Evolutionary conservation across 805 yeast species (phyloP), one percentile per base, ranked within the genome.

Genomic region (Kluyveromyces nonfermentans): DNA sequence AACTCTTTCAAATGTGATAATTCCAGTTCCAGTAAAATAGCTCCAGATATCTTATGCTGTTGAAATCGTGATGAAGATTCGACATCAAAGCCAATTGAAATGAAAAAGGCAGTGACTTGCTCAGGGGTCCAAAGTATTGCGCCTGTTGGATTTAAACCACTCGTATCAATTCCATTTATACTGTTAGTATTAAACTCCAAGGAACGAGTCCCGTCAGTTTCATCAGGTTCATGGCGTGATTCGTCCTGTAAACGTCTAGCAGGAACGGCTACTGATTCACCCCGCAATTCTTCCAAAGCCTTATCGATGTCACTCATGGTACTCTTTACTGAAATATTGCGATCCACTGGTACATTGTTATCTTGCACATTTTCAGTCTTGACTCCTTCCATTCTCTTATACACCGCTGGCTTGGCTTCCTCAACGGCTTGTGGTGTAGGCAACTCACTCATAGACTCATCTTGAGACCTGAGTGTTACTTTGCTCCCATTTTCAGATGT

Each of bases 11-110:
- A 72, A 55, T 85, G 85, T 1, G 86, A 74, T 48, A 90, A 71
- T 56, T 90, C 97, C 49, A 93, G 71, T 63, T 89, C 94, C 42
- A 93, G 70, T 37, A 93, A 65, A 43, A 93, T 90, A 5, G 78
- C 68, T 22, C 98, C 98, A 1, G 89, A 82, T 46, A 93, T 87
- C 54, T 88, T 87, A 64, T 93, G 97, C 53, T 80, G 77, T 5
- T 81, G 78, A 62, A 93, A 93, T 55, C 84, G 80, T 1, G 83
- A 79, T 1, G 94, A 81, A n/a, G 83, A 76, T 20, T 73, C 76
- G 44, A 72, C 62, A 50, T 86, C 95, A 56, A 86, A 86, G 6
- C 93, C 93, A 33, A 79, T 64, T 21, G 70, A 70, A 1, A 78
- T 73, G 56, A 93, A 86, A 62, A 86, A 86, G 6, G 80, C 73